A percentile compares a stretch with the other conserved stretches of the same genome.
phyloP scores from a whole-genome alignment of 169 alveolate genomes.

The Plasmodium gallinaceum region DNA sequence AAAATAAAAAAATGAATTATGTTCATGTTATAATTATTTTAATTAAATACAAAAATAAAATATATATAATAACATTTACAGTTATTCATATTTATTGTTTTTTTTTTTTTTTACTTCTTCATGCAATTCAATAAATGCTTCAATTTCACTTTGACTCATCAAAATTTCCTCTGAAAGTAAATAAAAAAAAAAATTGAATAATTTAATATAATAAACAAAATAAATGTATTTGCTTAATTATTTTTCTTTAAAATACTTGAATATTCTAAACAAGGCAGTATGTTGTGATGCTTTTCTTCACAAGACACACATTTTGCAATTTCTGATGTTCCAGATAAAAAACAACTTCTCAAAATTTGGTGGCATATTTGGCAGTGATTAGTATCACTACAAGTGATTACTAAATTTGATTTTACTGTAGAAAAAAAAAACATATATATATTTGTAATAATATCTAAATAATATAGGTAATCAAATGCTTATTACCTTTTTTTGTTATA shows the following conservation, averaged over 20 bases:
- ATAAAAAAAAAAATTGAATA: no score
- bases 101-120: slow-evolving; percentile 17
- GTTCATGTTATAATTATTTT: no score
- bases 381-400: slow-evolving; percentile 48
- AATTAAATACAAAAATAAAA: no score
- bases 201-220: no score
- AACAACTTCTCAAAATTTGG: slow-evolving; percentile 45
- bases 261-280: slow-evolving; percentile 10
- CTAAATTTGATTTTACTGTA: slow-evolving; percentile 28
- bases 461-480: no score
- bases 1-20: no score
- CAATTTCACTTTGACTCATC: background rate
- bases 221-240: background rate
- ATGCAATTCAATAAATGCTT: slow-evolving; percentile 23
- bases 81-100: background rate
- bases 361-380: slow-evolving; percentile 58
- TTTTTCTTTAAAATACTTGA: background rate
- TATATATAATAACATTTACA: background rate
- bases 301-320: slow-evolving; percentile 41
- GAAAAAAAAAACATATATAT: background rate
- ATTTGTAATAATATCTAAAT: no score
- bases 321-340: slow-evolving; percentile 58
- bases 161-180: slow-evolving; percentile 13
- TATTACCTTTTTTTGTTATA: no score
- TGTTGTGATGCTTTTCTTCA: slow-evolving; percentile 33